Percentiles rank a stretch among this genome's conserved stretches.
Conservation (phyloP, 2,329 filamentous ascomycete genomes). For the Monosporascus sp. region DNA sequence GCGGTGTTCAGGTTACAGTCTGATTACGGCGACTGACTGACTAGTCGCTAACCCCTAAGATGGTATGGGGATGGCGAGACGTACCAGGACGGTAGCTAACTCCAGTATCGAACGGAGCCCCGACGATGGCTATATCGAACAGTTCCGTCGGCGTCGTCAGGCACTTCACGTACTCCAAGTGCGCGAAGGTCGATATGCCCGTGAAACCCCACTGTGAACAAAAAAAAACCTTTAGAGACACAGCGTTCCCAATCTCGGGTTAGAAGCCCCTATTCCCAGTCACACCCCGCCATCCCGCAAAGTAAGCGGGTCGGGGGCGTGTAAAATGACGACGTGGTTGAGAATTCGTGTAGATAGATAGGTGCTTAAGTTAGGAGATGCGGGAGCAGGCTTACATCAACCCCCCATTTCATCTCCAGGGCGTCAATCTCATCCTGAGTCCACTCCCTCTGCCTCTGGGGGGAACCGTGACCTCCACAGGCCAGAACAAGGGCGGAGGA, state of each 20-base stretch:
- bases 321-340: too few species aligned
- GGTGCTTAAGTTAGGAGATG: background rate
- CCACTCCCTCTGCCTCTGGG: slow-evolving; percentile 39
- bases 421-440: slow-evolving; percentile 45
- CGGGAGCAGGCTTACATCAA: slow-evolving; percentile 38
- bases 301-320: too few species aligned
- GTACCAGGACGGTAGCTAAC: slow-evolving; percentile 63
- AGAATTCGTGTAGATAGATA: background rate
- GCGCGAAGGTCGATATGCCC: slow-evolving; percentile 71
- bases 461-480: slow-evolving; percentile 27
- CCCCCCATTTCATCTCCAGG: slow-evolving; percentile 52
- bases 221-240: background rate
- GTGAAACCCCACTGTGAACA: slow-evolving; percentile 53
- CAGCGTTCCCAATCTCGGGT: too few species aligned
- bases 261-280: too few species aligned
- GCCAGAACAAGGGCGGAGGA: slow-evolving; percentile 21
- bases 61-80: slow-evolving; percentile 7
- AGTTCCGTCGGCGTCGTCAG: slow-evolving; percentile 57
- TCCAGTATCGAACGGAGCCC: slow-evolving; percentile 69
- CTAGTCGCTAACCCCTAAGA: too few species aligned
- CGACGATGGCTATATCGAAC: slow-evolving; percentile 68
- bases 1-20: too few species aligned
- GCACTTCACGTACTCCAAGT: slow-evolving; percentile 63
- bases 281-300: too few species aligned
- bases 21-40: too few species aligned